Base-by-base conservation (phyloP, 163 green algal genomes). In the Prototheca wickerhamii region DNA sequence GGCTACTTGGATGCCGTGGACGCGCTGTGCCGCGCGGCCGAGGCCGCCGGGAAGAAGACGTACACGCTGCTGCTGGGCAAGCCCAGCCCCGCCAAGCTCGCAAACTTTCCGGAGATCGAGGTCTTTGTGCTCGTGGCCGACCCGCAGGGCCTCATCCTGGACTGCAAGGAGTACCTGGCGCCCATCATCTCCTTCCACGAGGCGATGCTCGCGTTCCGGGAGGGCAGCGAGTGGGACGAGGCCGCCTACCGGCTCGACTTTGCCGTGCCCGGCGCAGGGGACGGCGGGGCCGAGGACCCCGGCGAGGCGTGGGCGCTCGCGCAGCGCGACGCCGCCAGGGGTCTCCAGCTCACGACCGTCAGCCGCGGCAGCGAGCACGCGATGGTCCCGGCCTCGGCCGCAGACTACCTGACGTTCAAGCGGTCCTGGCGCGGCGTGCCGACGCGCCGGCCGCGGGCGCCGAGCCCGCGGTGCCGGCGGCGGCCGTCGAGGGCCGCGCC, bases 11-110 rank as follows among this genome's bases (percentile, higher is more conserved):
- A 79, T 18, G 88, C 84, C 2, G 75, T 96, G 5, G 60, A 64
- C 15, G 12, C 30, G 28, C 46, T 98, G 64, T 68, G 84, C 8
- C 6, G 42, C 1, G 60, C 91, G 30, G 83, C 69, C 12, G 40
- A 71, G n/a, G 51, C 55, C 20, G 84, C 84, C 0, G 92, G 87
- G 53, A 96, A 97, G 73, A 95, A 91, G 72, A 80, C 81, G 0
- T 98, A 98, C 81, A 94, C 86, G 23, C 64, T 98, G 34, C 78
- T 96, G 6, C 86, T 96, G 69, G 90, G 90, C 29, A 93, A 93
- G 66, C 87, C 87, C 43, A 95, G 75, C 61, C 91, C 92, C 17
- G 86, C 85, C 61, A 98, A 98, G 82, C 83, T 98, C 58, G 91
- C 90, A 43, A 98, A 98, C 73, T 98, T 97, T 65, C 89, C 90